Evolutionary conservation across 805 yeast species (phyloP).

Genomic region (Lipomyces yamadae): DNA sequence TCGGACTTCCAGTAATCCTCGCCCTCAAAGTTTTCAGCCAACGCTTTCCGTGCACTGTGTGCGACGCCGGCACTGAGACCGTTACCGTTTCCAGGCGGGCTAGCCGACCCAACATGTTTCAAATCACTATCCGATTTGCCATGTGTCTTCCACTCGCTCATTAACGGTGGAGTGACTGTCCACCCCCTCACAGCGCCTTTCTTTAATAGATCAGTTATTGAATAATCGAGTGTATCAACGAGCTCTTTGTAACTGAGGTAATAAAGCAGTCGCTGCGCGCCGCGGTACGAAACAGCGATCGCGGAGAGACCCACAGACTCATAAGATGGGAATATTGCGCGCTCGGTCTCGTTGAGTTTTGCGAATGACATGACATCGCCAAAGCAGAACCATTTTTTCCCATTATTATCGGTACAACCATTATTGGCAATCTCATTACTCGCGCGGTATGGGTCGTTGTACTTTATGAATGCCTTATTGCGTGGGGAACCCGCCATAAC

Average conservation of each 20-base stretch:
- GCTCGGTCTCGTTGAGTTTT: conserved; percentile 4
- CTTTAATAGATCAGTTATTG: conserved; percentile 9
- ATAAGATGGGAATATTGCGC: conserved; percentile 20
- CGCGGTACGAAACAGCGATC: conserved; percentile 25
- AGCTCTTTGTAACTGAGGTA: conserved; percentile 23
- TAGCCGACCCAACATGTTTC: not conserved
- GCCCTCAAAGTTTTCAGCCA: conserved; percentile 6
- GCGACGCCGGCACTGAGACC: conserved; percentile 14
- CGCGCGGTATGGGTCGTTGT: conserved; percentile 17
- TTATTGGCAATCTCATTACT: conserved; percentile 4
- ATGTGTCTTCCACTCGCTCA: conserved; percentile 25
- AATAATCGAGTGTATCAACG: conserved; percentile 18
- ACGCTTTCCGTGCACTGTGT: conserved; percentile 17
- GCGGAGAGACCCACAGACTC: conserved; percentile 16
- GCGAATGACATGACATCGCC: conserved; percentile 2
- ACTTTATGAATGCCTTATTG: conserved; percentile 5
- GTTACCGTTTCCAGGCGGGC: conserved; percentile 8
- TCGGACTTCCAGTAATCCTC: conserved; percentile 20
- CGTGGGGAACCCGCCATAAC: conserved; percentile 10
- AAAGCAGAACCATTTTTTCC: conserved; percentile 15
- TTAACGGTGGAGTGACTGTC: conserved; percentile 20
- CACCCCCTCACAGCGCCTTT: conserved; percentile 20
- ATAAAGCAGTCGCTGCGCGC: conserved; percentile 28
- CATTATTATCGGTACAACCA: conserved; percentile 5
- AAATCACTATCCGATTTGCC: conserved; percentile 20